Conservation (phyloP, 2,329 filamentous ascomycete genomes). For the Fusarium pseudograminearum region DNA sequence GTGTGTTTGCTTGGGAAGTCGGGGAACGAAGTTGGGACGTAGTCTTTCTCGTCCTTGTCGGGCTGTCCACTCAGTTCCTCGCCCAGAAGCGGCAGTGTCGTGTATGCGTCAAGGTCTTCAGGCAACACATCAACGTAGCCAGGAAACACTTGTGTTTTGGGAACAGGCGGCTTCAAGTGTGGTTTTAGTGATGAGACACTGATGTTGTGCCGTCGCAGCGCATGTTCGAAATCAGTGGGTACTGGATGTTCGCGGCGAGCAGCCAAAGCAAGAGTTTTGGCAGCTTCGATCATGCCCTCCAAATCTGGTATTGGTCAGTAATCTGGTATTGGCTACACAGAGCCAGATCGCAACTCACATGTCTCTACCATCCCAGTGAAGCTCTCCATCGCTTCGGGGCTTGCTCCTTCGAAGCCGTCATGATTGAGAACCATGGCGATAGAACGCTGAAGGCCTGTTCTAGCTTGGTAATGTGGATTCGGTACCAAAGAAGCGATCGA, state of each 20-base stretch:
- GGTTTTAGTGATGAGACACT: constrained; percentile 64
- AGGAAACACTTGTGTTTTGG: constrained; percentile 54
- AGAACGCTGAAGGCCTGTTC: constrained; percentile 62
- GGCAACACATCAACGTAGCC: constrained; percentile 55
- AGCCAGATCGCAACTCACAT: constrained; percentile 58
- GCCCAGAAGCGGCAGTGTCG: constrained; percentile 61
- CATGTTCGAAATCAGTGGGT: constrained; percentile 69
- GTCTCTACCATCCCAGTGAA: constrained; percentile 67
- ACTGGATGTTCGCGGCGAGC: constrained; percentile 66
- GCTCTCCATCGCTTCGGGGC: constrained; percentile 68
- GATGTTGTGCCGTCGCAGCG: constrained; percentile 64
- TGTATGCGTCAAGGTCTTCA: constrained; percentile 56
- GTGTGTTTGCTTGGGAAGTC: constrained; percentile 74
- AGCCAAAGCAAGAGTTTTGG: constrained; percentile 61
- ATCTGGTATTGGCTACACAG: neutral
- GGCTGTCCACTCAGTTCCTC: constrained; percentile 68
- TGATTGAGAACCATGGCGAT: constrained; percentile 68
- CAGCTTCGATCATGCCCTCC: constrained; percentile 60
- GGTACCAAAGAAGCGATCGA: constrained; percentile 42
- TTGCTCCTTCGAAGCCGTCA: constrained; percentile 69
- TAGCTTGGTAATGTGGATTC: constrained; percentile 52
- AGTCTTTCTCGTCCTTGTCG: constrained; percentile 67
- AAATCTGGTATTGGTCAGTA: constrained; percentile 58
- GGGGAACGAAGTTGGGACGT: constrained; percentile 70
- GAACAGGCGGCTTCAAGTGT: constrained; percentile 67